phyloP scores from a whole-genome alignment of 2,329 filamentous ascomycete species.

The Hirsutella minnesotensis region DNA sequence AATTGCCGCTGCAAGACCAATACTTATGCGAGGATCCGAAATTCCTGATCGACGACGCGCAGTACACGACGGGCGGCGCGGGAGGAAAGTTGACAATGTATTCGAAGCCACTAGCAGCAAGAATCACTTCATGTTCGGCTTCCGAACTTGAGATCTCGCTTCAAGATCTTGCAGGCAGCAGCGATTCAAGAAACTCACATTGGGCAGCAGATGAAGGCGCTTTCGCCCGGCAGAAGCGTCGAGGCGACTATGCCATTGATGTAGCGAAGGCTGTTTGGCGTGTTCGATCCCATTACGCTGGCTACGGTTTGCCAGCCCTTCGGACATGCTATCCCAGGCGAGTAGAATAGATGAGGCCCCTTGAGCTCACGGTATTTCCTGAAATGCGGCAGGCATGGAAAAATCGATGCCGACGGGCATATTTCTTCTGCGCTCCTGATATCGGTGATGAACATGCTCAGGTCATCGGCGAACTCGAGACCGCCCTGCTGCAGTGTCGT shows the following conservation, averaged over 20 bases:
- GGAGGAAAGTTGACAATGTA: background rate
- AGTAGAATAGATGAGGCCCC: background rate
- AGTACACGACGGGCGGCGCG: background rate
- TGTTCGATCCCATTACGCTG: background rate
- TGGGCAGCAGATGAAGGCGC: background rate
- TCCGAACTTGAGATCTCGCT: background rate
- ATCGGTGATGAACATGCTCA: background rate
- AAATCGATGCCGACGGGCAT: background rate
- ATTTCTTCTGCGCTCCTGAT: background rate
- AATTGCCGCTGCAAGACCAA: background rate
- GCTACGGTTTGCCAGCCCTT: background rate
- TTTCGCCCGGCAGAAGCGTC: background rate
- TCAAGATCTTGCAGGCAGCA: background rate
- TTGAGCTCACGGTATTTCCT: background rate
- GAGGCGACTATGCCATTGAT: background rate
- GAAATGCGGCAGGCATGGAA: background rate
- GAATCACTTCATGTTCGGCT: background rate
- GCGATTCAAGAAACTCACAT: background rate
- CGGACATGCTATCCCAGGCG: background rate
- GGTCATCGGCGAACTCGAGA: background rate
- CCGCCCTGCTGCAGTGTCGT: background rate
- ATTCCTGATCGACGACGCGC: background rate
- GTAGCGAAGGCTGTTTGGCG: background rate
- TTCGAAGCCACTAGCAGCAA: background rate
- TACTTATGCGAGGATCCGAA: background rate